Base-by-base conservation (phyloP, 2,329 filamentous ascomycete species). In the Monascus ruber region DNA sequence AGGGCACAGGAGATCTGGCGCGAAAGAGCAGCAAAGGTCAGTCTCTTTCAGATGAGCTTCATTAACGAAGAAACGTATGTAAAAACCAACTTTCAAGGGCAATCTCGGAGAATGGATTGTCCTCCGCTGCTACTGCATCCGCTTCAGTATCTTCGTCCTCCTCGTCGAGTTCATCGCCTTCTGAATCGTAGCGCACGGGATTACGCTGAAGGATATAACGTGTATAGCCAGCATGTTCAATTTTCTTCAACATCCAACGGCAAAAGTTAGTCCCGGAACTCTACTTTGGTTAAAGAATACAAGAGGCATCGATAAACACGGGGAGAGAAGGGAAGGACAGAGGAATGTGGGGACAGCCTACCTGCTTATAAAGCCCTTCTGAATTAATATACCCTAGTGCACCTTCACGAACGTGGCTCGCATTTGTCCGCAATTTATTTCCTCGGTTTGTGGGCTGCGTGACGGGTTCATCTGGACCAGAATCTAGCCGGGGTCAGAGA, bases 211-310 rank as follows among this genome's bases (percentile, higher is more conserved):
- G 64, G 37, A 79, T 77, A 52, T 73, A 68, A 49, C 77, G 69
- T 33, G 69, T 64, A 55, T 79, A 79, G 35, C 77, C 77, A 33
- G 74, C 76, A 53, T 81, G 76, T 34, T 76, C 71, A 46, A 79
- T 68, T 59, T 67, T 72, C 73, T 79, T 45, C 24, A 10, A 36
- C 17, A n/a, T 10, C 10, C 37, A 35, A 43, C 38, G 26, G 17
- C 11, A 29, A 31, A 40, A 10, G 34, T 39, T 27, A 34, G 26
- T 28, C 36, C 48, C 33, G 47, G 47, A 39, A 33, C 37, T 36
- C 24, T 26, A 37, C 36, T 33, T 41, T 26, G 26, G 39, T 36
- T 32, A 31, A 33, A 17, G 17, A 17, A 17, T 17, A 17, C 17
- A 17, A 17, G 2, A 17, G 17, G 17, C 17, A 17, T 17, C 17